phyloP scores from a whole-genome alignment of 1,284 basidiomycete genomes.

The Microbotryum lychnidis-dioicae region DNA sequence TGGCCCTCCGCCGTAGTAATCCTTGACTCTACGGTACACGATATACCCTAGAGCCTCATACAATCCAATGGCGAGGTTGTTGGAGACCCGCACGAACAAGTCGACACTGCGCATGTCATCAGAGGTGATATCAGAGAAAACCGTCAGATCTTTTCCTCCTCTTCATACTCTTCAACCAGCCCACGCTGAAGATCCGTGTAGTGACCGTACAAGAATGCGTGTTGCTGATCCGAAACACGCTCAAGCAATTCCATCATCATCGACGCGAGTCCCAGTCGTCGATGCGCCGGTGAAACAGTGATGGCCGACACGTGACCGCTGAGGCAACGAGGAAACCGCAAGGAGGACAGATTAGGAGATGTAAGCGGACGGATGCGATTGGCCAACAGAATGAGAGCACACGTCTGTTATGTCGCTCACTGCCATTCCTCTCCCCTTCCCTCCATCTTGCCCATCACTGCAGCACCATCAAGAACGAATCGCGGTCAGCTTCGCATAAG shows the following conservation, averaged over 20 bases:
- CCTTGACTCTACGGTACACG: constrained; percentile 71
- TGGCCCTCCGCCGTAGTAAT: constrained; percentile 74
- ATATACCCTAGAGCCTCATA: constrained; percentile 81
- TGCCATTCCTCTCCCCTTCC: constrained; percentile 66
- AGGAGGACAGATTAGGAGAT: background rate
- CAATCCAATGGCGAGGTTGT: constrained; percentile 65
- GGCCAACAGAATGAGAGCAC: background rate
- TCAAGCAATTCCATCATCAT: constrained; percentile 76
- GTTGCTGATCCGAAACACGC: constrained; percentile 58
- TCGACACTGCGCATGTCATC: constrained; percentile 59
- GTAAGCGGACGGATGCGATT: constrained; percentile 7
- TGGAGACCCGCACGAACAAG: constrained; percentile 77
- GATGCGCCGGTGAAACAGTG: constrained; percentile 83
- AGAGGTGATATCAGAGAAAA: background rate
- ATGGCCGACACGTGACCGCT: constrained; percentile 79
- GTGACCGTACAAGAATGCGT: constrained; percentile 27
- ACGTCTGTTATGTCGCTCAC: constrained; percentile 20
- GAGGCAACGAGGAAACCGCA: background rate
- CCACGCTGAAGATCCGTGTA: background rate
- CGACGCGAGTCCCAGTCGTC: constrained; percentile 68
- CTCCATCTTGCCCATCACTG: constrained; percentile 81
- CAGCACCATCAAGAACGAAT: background rate
- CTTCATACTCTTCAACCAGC: too few relatives aligned
- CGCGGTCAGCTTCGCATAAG: background rate
- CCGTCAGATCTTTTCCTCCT: background rate